phyloP scores from a whole-genome alignment of 345 rosid species.

The Eucalyptus pumila region DNA sequence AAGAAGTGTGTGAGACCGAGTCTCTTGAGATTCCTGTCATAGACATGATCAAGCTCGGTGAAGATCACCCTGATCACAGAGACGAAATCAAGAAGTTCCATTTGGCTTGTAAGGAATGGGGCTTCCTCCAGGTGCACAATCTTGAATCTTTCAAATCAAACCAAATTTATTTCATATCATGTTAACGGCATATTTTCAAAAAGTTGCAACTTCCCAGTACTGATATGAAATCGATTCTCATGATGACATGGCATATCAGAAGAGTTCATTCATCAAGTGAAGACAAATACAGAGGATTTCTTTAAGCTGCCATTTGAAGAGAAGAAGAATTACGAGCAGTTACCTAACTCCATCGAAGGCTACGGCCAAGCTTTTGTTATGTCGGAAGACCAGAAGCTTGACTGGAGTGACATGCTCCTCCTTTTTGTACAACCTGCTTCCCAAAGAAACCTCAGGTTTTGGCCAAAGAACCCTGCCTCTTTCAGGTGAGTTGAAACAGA shows the following conservation, averaged over 20 bases:
- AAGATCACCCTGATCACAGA: neutral
- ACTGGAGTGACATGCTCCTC: conserved; percentile 43
- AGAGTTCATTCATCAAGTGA: conserved; percentile 20
- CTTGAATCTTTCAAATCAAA: neutral
- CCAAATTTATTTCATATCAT: neutral
- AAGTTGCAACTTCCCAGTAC: neutral
- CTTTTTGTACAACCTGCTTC: conserved; percentile 10
- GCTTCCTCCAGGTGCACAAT: conserved; percentile 44
- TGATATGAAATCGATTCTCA: neutral
- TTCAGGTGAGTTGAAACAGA: conserved; percentile 7
- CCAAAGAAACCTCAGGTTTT: conserved; percentile 8
- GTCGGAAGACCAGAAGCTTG: conserved; percentile 34
- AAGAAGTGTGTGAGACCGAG: neutral
- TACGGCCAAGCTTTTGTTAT: conserved; percentile 48
- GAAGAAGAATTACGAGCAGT: conserved; percentile 19
- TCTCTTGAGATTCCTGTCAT: conserved; percentile 22
- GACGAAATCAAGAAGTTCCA: conserved; percentile 28
- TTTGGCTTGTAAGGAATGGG: conserved; percentile 44
- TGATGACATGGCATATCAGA: conserved; percentile 3
- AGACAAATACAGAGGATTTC: conserved; percentile 14
- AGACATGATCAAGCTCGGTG: conserved; percentile 18
- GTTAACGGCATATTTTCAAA: neutral
- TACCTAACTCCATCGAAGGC: conserved; percentile 23
- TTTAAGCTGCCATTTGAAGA: conserved; percentile 23
- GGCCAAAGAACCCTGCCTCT: conserved; percentile 20